A percentile compares a stretch with the other conserved stretches of the same genome.
Conservation (phyloP, 208 protist genomes). For the Leishmania mexicana region DNA sequence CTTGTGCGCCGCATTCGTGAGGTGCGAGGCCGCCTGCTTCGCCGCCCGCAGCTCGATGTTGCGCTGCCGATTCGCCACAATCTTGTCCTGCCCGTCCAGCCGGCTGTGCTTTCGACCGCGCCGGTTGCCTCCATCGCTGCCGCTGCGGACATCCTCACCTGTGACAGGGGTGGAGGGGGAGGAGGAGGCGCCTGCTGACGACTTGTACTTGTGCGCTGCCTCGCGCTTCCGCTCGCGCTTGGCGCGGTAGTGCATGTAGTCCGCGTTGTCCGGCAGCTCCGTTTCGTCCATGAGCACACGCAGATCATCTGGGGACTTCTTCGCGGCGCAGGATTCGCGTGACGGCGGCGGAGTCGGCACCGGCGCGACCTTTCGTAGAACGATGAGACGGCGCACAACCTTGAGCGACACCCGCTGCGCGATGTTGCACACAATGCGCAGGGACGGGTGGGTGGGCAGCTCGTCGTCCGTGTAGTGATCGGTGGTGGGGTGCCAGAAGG, state of each 20-base stretch:
- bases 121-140: conserved; percentile 1
- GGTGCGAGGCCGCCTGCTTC: conserved; percentile 54
- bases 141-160: neutral
- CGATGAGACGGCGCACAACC: conserved; percentile 70
- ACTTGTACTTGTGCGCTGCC: conserved; percentile 32
- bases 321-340: conserved; percentile 53
- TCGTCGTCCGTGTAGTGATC: conserved; percentile 84
- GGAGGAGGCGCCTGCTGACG: neutral
- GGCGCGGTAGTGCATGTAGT: conserved; percentile 77
- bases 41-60: conserved; percentile 57
- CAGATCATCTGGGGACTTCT: conserved; percentile 47
- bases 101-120: conserved; percentile 11
- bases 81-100: conserved; percentile 37
- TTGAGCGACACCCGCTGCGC: conserved; percentile 89
- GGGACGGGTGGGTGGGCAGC: conserved; percentile 92
- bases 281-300: conserved; percentile 67
- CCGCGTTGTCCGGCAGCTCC: conserved; percentile 59
- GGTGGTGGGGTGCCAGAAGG: conserved; percentile 96
- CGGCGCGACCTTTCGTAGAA: conserved; percentile 56
- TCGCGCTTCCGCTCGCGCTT: conserved; percentile 55
- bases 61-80: conserved; percentile 63
- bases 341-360: conserved; percentile 41
- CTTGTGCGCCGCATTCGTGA: conserved; percentile 33
- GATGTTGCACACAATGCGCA: conserved; percentile 73
- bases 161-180: neutral